These are phyloP conservation scores for Cutaneotrichosporon sp. DNA, from an alignment of 1,284 basidiomycete genomes.

Conservation along the genomic window DNA sequence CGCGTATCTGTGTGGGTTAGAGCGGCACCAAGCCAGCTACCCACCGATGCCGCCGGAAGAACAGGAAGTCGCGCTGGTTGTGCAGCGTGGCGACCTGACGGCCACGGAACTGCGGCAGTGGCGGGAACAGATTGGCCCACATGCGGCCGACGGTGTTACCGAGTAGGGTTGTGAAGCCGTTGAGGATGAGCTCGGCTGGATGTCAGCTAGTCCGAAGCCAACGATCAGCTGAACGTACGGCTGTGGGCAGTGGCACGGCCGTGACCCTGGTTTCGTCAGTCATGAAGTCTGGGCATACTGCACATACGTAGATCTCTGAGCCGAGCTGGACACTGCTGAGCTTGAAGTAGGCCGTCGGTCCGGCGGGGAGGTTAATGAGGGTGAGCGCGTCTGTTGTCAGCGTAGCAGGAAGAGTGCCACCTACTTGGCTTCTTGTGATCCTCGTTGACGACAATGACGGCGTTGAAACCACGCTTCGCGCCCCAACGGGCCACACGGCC, in stretches of 20 bases:
- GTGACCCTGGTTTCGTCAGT: constrained; percentile 61
- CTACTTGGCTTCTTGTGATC: constrained; percentile 84
- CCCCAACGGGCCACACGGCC: constrained; percentile 93
- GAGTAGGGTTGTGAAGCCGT: constrained; percentile 89
- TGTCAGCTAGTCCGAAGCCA: neutral
- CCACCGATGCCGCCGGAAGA: constrained; percentile 88
- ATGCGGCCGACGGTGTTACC: constrained; percentile 89
- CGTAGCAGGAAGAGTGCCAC: constrained; percentile 37
- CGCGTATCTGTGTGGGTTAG: constrained; percentile 61
- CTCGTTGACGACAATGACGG: constrained; percentile 89
- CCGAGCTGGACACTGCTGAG: constrained; percentile 82
- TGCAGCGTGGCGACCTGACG: constrained; percentile 96
- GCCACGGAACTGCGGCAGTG: constrained; percentile 90
- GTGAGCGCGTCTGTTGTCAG: constrained; percentile 74
- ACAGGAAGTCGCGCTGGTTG: constrained; percentile 96
- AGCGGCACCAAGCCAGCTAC: constrained; percentile 18
- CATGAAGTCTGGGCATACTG: neutral
- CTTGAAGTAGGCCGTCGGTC: constrained; percentile 95
- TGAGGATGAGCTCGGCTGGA: constrained; percentile 80
- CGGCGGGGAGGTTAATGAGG: constrained; percentile 79
- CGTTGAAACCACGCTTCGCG: constrained; percentile 71
- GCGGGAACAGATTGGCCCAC: constrained; percentile 93
- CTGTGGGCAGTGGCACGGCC: constrained; percentile 81
- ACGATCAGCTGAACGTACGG: neutral
- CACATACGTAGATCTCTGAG: constrained; percentile 73